Evolutionary conservation across 192 early-diverging fungal genomes (phyloP), one percentile per base, ranked within the genome.

Genomic region (Globomyces pollinis-pini): DNA sequence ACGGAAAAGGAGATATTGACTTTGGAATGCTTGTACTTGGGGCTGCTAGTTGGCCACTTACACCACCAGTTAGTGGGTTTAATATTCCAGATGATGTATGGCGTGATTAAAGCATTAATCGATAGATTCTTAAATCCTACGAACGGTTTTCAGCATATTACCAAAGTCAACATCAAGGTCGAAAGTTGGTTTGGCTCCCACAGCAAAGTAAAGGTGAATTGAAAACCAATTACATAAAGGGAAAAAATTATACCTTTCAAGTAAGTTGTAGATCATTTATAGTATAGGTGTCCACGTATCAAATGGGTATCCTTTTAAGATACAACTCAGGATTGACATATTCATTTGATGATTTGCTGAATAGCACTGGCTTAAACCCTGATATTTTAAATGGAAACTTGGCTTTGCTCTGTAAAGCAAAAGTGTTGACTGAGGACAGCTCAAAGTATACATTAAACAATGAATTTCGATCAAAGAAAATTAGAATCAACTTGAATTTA

Each of bases 141-240:
- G 87, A 93, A 34, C 70, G 84, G 26, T 96, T 91, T 79, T 86
- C 86, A 45, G 70, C 77, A 30, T 99, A 88, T 63, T 96, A 96
- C 67, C 81, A 90, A 57, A 77, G 80, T 56, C 90, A 94, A 77
- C 88, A 94, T 63, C 83, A 79, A 30, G 90, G 89, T 1, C 85
- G 92, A 35, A 91, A 92, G 65, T 71, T 99, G 51, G 94, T 91
- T 69, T 97, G 94, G 94, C 75, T 96, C 35, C 94, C 92, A 77
- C 86, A 94, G 64, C 67, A 91, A 26, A 86, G 84, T 21, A 90
- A 89, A 63, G 96, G 87, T 18, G 96, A 99, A 65, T 67, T 98
- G 41, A 91, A 91, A 66, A 86, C 91, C n/a, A 88, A 84, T 61
- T 94, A 90, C 66, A 70, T 85, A 31, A 91, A 88, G 64, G 45